Evolutionary conservation across 2,329 filamentous ascomycete genomes (phyloP).

Genomic region (Cladophialophora exuberans): DNA sequence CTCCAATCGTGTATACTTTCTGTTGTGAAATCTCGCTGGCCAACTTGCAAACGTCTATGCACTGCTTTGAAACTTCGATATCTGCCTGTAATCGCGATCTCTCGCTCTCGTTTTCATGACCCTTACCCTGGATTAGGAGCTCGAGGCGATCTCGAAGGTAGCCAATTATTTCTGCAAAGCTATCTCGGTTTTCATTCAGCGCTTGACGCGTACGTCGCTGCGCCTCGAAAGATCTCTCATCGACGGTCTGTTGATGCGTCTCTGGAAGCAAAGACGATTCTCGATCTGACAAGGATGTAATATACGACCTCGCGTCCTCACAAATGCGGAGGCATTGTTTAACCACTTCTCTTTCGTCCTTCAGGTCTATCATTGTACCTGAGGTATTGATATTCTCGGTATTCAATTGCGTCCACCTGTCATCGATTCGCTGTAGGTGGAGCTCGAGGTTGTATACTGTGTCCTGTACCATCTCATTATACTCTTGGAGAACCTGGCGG

Average conservation of each 20-base stretch:
- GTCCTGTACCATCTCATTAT: slow-evolving; percentile 45
- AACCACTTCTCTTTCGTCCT: slow-evolving; percentile 44
- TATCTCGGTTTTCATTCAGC: slow-evolving; percentile 39
- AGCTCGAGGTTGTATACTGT: slow-evolving; percentile 42
- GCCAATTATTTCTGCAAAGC: slow-evolving; percentile 38
- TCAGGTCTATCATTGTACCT: slow-evolving; percentile 37
- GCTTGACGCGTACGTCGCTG: slow-evolving; percentile 39
- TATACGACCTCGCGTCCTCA: slow-evolving; percentile 42
- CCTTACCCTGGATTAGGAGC: slow-evolving; percentile 31
- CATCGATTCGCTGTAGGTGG: slow-evolving; percentile 42
- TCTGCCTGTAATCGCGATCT: slow-evolving; percentile 41
- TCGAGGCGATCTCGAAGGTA: slow-evolving; percentile 41
- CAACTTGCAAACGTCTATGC: slow-evolving; percentile 45
- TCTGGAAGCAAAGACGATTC: slow-evolving; percentile 22
- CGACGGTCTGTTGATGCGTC: neutral
- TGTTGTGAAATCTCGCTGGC: slow-evolving; percentile 38
- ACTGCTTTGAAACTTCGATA: slow-evolving; percentile 41
- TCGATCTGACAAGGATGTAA: slow-evolving; percentile 39
- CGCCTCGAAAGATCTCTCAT: slow-evolving; percentile 36
- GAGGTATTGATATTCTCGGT: slow-evolving; percentile 27
- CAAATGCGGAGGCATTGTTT: slow-evolving; percentile 46
- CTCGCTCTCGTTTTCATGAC: slow-evolving; percentile 31
- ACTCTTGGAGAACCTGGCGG: slow-evolving; percentile 34
- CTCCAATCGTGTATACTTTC: slow-evolving; percentile 42
- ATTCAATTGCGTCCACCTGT: slow-evolving; percentile 37